A percentile compares a stretch with the other conserved stretches of the same genome.
These are phyloP conservation scores for Suillus placidus DNA, from an alignment of 768 basidiomycete species.

Conservation along the genomic window DNA sequence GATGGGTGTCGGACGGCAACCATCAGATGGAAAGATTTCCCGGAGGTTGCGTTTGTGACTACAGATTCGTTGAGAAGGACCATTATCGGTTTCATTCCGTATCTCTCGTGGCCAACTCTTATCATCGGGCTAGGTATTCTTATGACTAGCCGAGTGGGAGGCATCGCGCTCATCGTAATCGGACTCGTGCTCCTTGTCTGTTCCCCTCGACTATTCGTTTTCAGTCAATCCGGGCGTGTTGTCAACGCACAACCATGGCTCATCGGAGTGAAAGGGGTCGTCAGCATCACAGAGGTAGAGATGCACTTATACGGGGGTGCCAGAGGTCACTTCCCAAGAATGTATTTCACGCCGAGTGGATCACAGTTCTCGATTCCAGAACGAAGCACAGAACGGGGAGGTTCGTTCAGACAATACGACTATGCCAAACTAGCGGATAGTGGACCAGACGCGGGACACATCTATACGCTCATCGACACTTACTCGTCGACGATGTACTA, in stretches of 20 bases:
- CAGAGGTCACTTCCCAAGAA: conserved; percentile 10
- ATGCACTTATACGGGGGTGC: conserved; percentile 20
- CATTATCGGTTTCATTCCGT: conserved; percentile 14
- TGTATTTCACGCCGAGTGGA: conserved; percentile 20
- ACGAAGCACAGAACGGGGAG: conserved; percentile 9
- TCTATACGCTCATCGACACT: conserved; percentile 24
- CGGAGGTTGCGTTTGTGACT: conserved; percentile 15
- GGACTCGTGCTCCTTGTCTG: conserved; percentile 8
- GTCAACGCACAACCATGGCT: conserved; percentile 22
- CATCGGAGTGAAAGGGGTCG: conserved; percentile 23
- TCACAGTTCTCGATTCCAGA: conserved; percentile 15
- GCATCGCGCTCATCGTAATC: conserved; percentile 3
- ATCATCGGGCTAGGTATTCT: conserved; percentile 3
- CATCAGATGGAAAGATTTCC: conserved; percentile 27
- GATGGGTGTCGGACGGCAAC: conserved; percentile 22
- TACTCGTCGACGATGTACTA: conserved; percentile 20
- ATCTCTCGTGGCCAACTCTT: conserved; percentile 15
- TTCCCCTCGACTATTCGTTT: conserved; percentile 15
- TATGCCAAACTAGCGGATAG: conserved; percentile 6
- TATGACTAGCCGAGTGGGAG: neutral
- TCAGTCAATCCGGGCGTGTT: conserved; percentile 22
- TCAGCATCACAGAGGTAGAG: conserved; percentile 14
- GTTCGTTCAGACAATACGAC: conserved; percentile 11
- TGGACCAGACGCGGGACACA: conserved; percentile 5
- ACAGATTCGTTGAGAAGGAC: conserved; percentile 14